Evolutionary conservation across 2,329 filamentous ascomycete species (phyloP).

Genomic region (Fusarium nisikadoi): DNA sequence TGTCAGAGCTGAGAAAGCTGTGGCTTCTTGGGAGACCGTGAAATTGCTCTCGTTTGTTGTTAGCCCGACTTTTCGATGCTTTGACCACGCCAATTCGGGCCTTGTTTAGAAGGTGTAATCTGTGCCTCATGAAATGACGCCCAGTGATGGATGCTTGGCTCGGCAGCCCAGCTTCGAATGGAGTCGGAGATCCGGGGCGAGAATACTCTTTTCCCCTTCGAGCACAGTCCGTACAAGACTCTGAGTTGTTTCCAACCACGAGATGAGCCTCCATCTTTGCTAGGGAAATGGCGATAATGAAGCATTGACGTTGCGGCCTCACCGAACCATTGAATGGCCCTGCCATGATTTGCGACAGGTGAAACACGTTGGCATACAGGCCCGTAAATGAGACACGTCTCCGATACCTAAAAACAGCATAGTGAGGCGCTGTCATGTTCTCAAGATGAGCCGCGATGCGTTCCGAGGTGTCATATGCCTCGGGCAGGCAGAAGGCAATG

Average conservation of each 20-base stretch:
- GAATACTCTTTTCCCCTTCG: constrained; percentile 24
- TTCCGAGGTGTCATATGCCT: constrained; percentile 35
- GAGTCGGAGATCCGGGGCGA: constrained; percentile 28
- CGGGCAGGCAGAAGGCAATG: constrained; percentile 18
- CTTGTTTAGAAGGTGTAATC: constrained; percentile 32
- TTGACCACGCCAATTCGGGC: constrained; percentile 43
- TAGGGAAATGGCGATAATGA: constrained; percentile 14
- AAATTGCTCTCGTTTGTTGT: constrained; percentile 22
- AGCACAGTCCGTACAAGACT: constrained; percentile 2
- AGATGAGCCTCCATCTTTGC: not conserved
- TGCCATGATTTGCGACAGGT: constrained; percentile 27
- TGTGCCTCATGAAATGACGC: constrained; percentile 30
- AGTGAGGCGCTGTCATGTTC: constrained; percentile 26
- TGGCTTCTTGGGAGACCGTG: constrained; percentile 39
- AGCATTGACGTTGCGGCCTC: constrained; percentile 36
- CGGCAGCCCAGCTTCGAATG: constrained; percentile 29
- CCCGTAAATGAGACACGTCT: constrained; percentile 38
- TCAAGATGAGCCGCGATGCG: constrained; percentile 33
- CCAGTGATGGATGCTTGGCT: constrained; percentile 19
- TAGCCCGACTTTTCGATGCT: constrained; percentile 39
- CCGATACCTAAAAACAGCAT: constrained; percentile 29
- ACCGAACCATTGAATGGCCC: constrained; percentile 24
- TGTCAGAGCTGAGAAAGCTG: constrained; percentile 37
- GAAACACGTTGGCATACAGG: constrained; percentile 41
- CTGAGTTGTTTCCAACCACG: constrained; percentile 1